phyloP scores from a whole-genome alignment of 2,329 filamentous ascomycete species.

The Cordyceps sp. region DNA sequence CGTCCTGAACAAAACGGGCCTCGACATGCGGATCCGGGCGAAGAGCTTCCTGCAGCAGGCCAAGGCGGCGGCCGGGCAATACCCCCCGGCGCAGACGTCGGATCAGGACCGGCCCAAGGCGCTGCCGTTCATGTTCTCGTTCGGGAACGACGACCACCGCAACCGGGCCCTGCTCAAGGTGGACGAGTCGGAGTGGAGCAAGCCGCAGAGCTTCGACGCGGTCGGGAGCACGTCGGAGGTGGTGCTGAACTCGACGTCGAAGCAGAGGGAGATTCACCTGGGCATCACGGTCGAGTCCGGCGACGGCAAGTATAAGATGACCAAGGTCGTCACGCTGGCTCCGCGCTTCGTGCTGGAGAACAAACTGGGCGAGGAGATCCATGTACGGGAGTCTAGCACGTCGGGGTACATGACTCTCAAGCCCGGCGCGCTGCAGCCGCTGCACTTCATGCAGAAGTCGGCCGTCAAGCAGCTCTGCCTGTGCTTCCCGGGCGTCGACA shows the following conservation, averaged over 20 bases:
- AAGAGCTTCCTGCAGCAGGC: slow-evolving; percentile 79
- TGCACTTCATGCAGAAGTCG: slow-evolving; percentile 78
- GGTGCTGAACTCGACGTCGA: slow-evolving; percentile 55
- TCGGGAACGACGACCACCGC: slow-evolving; percentile 69
- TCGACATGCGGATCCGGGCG: slow-evolving; percentile 73
- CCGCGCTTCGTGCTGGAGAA: slow-evolving; percentile 92
- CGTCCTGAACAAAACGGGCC: slow-evolving; percentile 83
- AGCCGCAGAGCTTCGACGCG: slow-evolving; percentile 93
- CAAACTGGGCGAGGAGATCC: slow-evolving; percentile 73
- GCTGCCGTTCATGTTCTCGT: slow-evolving; percentile 92
- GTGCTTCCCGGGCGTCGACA: slow-evolving; percentile 86
- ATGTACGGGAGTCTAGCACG: slow-evolving; percentile 82
- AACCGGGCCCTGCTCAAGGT: slow-evolving; percentile 82
- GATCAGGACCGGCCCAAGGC: slow-evolving; percentile 50
- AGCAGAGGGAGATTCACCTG: slow-evolving; percentile 70
- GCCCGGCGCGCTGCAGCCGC: slow-evolving; percentile 62
- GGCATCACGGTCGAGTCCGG: slow-evolving; percentile 81
- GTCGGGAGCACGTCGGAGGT: slow-evolving; percentile 89
- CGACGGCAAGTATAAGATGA: slow-evolving; percentile 94
- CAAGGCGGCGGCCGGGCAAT: slow-evolving; percentile 69
- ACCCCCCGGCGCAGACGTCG: slow-evolving; percentile 32
- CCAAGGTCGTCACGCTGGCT: slow-evolving; percentile 83
- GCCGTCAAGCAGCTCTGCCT: slow-evolving; percentile 78
- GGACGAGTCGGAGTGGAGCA: slow-evolving; percentile 87
- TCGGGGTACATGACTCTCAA: slow-evolving; percentile 68